Conservation (phyloP, 2,329 filamentous ascomycete genomes). For the Bipolaris sorokiniana region DNA sequence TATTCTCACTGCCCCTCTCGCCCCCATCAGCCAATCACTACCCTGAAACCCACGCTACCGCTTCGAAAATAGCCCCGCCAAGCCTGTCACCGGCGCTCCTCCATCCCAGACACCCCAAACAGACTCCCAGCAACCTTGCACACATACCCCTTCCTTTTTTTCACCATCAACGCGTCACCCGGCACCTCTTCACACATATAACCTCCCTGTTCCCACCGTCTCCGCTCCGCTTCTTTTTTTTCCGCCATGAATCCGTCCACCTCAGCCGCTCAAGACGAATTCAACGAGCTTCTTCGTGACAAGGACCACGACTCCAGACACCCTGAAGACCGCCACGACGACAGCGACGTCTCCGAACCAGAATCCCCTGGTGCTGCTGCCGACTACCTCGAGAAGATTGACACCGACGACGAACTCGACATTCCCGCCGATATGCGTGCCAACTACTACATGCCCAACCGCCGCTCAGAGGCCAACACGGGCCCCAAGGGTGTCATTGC, state of each 20-base stretch:
- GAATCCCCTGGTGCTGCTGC: conserved; percentile 57
- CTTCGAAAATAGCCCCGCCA: conserved; percentile 24
- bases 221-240: conserved; percentile 22
- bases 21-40: conserved; percentile 8
- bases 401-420: conserved; percentile 57
- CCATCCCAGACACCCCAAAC: conserved; percentile 12
- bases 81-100: conserved; percentile 17
- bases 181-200: conserved; percentile 34
- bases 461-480: conserved; percentile 72
- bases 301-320: conserved; percentile 53
- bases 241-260: conserved; percentile 51
- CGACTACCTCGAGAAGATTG: conserved; percentile 65
- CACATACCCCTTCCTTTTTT: conserved; percentile 15
- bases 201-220: conserved; percentile 12
- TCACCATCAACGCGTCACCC: conserved; percentile 11
- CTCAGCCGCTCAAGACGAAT: conserved; percentile 57
- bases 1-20: conserved; percentile 2
- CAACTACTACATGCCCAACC: conserved; percentile 63
- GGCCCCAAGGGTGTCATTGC: conserved; percentile 88
- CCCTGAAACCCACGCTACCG: conserved; percentile 12
- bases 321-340: conserved; percentile 58
- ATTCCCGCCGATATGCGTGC: conserved; percentile 61
- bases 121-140: conserved; percentile 12
- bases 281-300: conserved; percentile 58
- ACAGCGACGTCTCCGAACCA: conserved; percentile 67